Evolutionary conservation across 331 rosid genomes (phyloP).

Genomic region (Prunus yedoensis): DNA sequence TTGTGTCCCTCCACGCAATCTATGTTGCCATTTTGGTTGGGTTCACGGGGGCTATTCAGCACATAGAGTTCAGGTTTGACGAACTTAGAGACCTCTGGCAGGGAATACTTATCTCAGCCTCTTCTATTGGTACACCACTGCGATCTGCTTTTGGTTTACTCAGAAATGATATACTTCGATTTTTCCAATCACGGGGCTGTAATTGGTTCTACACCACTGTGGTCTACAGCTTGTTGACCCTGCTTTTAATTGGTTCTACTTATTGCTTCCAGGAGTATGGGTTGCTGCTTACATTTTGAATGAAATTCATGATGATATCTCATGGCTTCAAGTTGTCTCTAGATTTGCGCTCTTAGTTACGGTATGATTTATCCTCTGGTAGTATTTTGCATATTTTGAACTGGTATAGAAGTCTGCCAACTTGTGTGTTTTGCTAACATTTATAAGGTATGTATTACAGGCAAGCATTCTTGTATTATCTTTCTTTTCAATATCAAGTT

Average conservation of each 20-base stretch:
- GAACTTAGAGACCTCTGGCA: slow-evolving; percentile 94
- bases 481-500: slow-evolving; percentile 88
- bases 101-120: slow-evolving; percentile 76
- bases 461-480: slow-evolving; percentile 78
- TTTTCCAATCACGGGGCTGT: background rate
- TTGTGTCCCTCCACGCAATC: slow-evolving; percentile 55
- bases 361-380: slow-evolving; percentile 45
- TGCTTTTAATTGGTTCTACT: slow-evolving; percentile 18
- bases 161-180: too few relatives aligned
- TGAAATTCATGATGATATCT: slow-evolving; percentile 80
- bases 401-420: background rate
- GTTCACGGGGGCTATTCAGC: slow-evolving; percentile 73
- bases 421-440: slow-evolving; percentile 19
- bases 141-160: slow-evolving; percentile 17
- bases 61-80: slow-evolving; percentile 91
- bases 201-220: too few relatives aligned
- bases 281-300: slow-evolving; percentile 68
- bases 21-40: slow-evolving; percentile 74
- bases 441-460: slow-evolving; percentile 48
- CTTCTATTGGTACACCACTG: slow-evolving; percentile 61
- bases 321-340: slow-evolving; percentile 83
- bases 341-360: slow-evolving; percentile 74
- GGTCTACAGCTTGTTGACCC: background rate
- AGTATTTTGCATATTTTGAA: slow-evolving; percentile 11
- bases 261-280: slow-evolving; percentile 75